Evolutionary conservation across 1,284 basidiomycete species (phyloP).

Genomic region (Melampsora americana): DNA sequence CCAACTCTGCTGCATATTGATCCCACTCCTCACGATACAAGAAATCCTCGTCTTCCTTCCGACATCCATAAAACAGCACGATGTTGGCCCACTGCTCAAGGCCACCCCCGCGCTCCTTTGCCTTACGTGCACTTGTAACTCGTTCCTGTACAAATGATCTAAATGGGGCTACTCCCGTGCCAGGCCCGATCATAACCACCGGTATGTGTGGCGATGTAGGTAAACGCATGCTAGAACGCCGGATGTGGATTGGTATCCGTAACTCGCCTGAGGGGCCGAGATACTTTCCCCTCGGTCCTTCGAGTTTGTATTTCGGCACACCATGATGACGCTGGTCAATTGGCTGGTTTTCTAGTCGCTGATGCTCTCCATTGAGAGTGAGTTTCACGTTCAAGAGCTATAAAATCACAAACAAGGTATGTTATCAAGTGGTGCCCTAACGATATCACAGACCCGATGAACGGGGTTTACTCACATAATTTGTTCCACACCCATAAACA

Average conservation of each 20-base stretch:
- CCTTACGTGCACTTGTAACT: slow-evolving; percentile 86
- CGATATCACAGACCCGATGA: background rate
- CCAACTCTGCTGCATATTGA: slow-evolving; percentile 75
- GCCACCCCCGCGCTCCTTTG: slow-evolving; percentile 76
- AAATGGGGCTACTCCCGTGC: slow-evolving; percentile 97
- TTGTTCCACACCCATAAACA: slow-evolving; percentile 35
- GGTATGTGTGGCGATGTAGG: slow-evolving; percentile 97
- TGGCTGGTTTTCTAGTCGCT: slow-evolving; percentile 53
- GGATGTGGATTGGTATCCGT: slow-evolving; percentile 88
- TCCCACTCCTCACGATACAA: slow-evolving; percentile 95
- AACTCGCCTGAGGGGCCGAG: slow-evolving; percentile 59
- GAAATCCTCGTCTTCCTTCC: slow-evolving; percentile 80
- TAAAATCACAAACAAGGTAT: slow-evolving; percentile 63
- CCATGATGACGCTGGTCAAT: slow-evolving; percentile 54
- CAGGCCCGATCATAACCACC: slow-evolving; percentile 97
- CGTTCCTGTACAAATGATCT: slow-evolving; percentile 97
- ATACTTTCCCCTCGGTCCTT: slow-evolving; percentile 84
- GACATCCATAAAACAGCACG: slow-evolving; percentile 92
- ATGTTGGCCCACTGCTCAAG: slow-evolving; percentile 93
- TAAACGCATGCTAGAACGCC: slow-evolving; percentile 90
- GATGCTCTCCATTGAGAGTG: slow-evolving; percentile 60
- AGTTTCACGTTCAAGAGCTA: slow-evolving; percentile 87
- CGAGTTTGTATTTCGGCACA: slow-evolving; percentile 73
- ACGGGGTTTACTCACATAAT: slow-evolving; percentile 9
- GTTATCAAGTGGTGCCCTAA: background rate